A percentile compares a stretch with the other conserved stretches of the same genome.
Evolutionary conservation across 164 flowering plant genomes (phyloP).

Genomic region (Saururus chinensis): DNA sequence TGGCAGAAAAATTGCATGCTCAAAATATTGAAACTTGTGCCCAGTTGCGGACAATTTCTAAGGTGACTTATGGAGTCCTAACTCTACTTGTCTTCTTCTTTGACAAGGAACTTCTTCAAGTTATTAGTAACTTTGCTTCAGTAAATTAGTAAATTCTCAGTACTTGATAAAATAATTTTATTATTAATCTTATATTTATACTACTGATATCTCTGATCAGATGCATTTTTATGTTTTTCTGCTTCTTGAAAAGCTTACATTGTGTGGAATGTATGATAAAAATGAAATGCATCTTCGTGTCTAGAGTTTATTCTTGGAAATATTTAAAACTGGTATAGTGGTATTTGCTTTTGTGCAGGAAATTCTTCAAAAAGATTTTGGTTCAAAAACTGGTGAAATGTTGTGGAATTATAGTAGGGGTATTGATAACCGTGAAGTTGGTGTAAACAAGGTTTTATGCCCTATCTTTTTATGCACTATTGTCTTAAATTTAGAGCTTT

Average conservation of each 20-base stretch:
- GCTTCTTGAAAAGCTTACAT: too few relatives aligned
- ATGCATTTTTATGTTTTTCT: not conserved
- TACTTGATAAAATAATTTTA: not conserved
- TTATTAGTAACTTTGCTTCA: not conserved
- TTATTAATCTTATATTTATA: too few relatives aligned
- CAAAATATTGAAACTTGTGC: constrained; percentile 59
- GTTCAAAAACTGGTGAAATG: constrained; percentile 87
- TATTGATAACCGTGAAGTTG: constrained; percentile 66
- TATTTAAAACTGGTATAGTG: not conserved
- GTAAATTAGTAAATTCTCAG: too few relatives aligned
- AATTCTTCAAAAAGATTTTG: constrained; percentile 77
- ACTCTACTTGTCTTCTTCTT: not conserved
- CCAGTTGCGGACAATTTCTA: constrained; percentile 58
- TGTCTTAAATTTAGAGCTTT: too few relatives aligned
- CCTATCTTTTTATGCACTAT: not conserved
- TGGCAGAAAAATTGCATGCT: constrained; percentile 67
- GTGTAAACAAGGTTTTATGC: constrained; percentile 57
- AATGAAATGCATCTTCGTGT: too few relatives aligned
- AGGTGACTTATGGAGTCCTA: constrained; percentile 28
- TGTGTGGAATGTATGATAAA: not conserved
- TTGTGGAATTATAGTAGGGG: constrained; percentile 91
- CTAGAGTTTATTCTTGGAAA: too few relatives aligned
- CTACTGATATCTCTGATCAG: too few relatives aligned
- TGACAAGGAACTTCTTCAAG: not conserved
- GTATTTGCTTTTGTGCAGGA: constrained; percentile 33